A percentile compares a stretch with the other conserved stretches of the same genome.
Conservation (phyloP, 108 stramenopile genomes). For the Nitzschia inconspicua region DNA sequence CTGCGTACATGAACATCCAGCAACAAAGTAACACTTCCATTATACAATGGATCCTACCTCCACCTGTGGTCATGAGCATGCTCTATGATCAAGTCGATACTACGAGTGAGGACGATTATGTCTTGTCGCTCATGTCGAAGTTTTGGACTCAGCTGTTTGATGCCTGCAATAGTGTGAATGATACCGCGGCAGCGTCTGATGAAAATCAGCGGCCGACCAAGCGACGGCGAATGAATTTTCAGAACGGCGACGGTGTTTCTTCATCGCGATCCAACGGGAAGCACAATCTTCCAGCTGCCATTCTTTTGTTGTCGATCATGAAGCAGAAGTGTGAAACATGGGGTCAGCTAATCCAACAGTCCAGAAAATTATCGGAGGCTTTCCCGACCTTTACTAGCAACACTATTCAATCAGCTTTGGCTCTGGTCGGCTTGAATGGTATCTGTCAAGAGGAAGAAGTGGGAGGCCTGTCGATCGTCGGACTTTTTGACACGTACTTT, state of each 20-base stretch:
- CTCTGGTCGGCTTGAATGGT: conserved; percentile 14
- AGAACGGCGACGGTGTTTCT: background rate
- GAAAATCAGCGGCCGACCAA: conserved; percentile 9
- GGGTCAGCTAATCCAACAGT: background rate
- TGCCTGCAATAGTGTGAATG: background rate
- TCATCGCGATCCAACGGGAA: background rate
- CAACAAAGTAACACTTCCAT: background rate
- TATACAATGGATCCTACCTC: conserved; percentile 15
- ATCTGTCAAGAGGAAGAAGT: background rate
- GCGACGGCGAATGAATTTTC: conserved; percentile 14
- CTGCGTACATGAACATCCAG: conserved; percentile 2
- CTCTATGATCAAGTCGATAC: background rate
- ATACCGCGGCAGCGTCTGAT: background rate
- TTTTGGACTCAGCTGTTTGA: conserved; percentile 20
- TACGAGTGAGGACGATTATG: background rate
- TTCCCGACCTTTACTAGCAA: conserved; percentile 17
- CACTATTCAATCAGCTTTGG: conserved; percentile 11
- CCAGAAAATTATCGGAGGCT: background rate
- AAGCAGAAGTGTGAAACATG: conserved; percentile 7
- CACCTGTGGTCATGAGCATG: background rate
- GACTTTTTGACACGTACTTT: background rate
- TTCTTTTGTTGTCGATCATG: conserved; percentile 2
- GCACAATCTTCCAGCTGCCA: conserved; percentile 18
- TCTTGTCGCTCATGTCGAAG: background rate
- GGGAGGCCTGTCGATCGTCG: background rate